Percentiles rank a stretch among this genome's conserved stretches.
phyloP scores from a whole-genome alignment of 2,329 filamentous ascomycete species.

The Penicillium sp. region DNA sequence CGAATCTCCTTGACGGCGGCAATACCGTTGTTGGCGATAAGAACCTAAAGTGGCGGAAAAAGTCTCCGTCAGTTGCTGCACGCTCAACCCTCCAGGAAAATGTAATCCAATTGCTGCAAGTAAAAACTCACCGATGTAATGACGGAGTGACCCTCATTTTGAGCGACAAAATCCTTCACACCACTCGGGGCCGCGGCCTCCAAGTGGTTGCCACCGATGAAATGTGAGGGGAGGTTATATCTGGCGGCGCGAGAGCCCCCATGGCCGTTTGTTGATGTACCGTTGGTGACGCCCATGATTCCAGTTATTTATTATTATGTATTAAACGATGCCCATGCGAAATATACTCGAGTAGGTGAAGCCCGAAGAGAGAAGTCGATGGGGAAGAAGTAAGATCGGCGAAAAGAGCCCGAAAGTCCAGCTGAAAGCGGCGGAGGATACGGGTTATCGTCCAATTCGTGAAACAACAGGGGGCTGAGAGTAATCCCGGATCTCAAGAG shows the following conservation, averaged over 20 bases:
- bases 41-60: constrained; percentile 64
- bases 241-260: constrained; percentile 75
- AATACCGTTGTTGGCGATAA: constrained; percentile 99
- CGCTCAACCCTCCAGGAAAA: background rate
- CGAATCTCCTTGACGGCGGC: constrained; percentile 99
- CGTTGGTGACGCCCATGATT: constrained; percentile 49
- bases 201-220: constrained; percentile 92
- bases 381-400: constrained; percentile 10
- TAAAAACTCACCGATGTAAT: constrained; percentile 85
- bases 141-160: constrained; percentile 91
- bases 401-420: constrained; percentile 11
- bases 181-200: constrained; percentile 79
- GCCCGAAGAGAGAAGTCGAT: constrained; percentile 2
- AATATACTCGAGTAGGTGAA: constrained; percentile 20
- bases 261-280: constrained; percentile 54
- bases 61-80: background rate
- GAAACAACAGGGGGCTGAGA: constrained; percentile 12
- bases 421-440: constrained; percentile 2
- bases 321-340: constrained; percentile 33
- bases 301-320: constrained; percentile 30
- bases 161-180: constrained; percentile 94
- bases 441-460: constrained; percentile 17
- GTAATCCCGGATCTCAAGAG: constrained; percentile 7
- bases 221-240: constrained; percentile 85
- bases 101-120: background rate